Percentiles rank a stretch among this genome's conserved stretches.
phyloP scores from a whole-genome alignment of 2,329 filamentous ascomycete species.

The Fusarium sp. region DNA sequence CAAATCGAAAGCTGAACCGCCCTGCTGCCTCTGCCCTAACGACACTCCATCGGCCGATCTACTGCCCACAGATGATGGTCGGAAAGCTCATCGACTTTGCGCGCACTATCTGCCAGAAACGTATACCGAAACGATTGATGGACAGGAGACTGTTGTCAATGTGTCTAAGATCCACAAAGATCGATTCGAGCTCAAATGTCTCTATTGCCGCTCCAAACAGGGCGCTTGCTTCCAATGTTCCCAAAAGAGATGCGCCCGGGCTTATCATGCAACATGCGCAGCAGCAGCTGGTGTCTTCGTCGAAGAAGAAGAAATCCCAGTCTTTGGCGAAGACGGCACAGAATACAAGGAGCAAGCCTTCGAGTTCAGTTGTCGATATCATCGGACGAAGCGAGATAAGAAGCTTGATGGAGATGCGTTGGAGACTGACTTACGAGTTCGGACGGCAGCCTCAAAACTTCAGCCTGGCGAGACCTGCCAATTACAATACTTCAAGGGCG shows the following conservation, averaged over 20 bases:
- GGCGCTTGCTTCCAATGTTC: conserved; percentile 98
- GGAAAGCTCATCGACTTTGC: conserved; percentile 87
- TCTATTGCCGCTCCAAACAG: conserved; percentile 92
- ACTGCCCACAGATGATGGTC: conserved; percentile 87
- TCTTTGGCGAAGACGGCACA: conserved; percentile 88
- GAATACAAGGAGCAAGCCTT: conserved; percentile 94
- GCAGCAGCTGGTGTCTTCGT: conserved; percentile 91
- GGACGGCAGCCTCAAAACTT: conserved; percentile 73
- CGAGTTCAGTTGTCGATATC: conserved; percentile 94
- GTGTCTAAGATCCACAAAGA: conserved; percentile 85
- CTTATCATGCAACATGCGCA: conserved; percentile 95
- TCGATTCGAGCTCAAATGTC: conserved; percentile 89
- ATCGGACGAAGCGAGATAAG: conserved; percentile 86
- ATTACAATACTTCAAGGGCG: conserved; percentile 81
- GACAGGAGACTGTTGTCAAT: conserved; percentile 78
- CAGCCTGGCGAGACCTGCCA: conserved; percentile 83
- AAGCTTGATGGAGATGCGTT: conserved; percentile 74
- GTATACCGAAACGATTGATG: conserved; percentile 78
- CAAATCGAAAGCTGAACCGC: conserved; percentile 76
- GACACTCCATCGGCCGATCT: conserved; percentile 83
- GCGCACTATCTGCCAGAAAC: conserved; percentile 93
- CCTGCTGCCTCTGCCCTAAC: conserved; percentile 93
- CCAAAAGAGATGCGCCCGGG: conserved; percentile 89
- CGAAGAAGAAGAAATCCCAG: conserved; percentile 84
- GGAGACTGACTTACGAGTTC: conserved; percentile 75